These are phyloP conservation scores for Fusarium kyushuense DNA, from an alignment of 2,329 filamentous ascomycete genomes.

Conservation along the genomic window DNA sequence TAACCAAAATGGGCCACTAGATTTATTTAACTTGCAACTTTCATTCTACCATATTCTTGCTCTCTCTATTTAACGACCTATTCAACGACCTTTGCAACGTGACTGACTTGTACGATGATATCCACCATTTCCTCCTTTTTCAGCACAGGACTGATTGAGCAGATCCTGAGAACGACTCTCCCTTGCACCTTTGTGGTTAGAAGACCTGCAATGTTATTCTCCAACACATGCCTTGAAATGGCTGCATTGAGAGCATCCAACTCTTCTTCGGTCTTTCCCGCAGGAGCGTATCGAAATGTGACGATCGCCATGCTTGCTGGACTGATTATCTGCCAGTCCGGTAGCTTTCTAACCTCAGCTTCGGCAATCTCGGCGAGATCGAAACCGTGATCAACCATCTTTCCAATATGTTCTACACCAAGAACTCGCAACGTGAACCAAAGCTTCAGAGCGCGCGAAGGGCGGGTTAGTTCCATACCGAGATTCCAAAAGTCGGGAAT, in stretches of 20 bases:
- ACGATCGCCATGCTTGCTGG: conserved; percentile 24
- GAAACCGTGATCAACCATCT: conserved; percentile 16
- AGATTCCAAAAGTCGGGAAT: conserved; percentile 29
- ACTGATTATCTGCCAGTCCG: conserved; percentile 12
- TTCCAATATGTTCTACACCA: conserved; percentile 1
- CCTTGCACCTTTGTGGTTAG: conserved; percentile 15
- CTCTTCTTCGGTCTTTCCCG: not conserved
- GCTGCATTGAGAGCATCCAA: conserved; percentile 3
- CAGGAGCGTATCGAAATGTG: conserved; percentile 14
- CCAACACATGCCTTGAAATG: conserved; percentile 4
- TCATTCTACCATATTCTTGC: not conserved
- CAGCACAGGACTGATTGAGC: conserved; percentile 15
- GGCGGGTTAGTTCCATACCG: conserved; percentile 15
- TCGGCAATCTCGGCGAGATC: conserved; percentile 3
- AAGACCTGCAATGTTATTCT: not conserved
- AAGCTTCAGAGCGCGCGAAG: conserved; percentile 12
- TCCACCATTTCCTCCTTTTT: not conserved
- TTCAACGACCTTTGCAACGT: not conserved
- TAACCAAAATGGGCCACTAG: accelerated
- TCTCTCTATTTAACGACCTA: not conserved
- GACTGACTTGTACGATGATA: not conserved
- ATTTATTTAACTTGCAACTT: accelerated
- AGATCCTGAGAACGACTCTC: conserved; percentile 9
- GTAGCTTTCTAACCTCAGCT: not conserved
- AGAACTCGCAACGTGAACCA: conserved; percentile 24